Evolutionary conservation across 306 rosid genomes (phyloP).

Genomic region (Castanea crenata): DNA sequence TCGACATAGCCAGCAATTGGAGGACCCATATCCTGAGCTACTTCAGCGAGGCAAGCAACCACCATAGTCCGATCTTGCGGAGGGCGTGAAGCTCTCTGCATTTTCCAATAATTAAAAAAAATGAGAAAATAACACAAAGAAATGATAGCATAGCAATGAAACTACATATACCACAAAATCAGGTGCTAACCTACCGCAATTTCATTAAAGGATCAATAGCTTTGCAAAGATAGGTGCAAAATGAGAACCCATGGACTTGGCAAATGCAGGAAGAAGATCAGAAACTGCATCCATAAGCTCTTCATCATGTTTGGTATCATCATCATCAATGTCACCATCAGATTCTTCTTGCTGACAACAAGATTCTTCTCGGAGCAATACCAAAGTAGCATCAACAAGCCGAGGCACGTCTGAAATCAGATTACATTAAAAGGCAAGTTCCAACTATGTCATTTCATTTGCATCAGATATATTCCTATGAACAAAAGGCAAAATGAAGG

Average conservation of each 20-base stretch:
- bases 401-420: slow-evolving; percentile 53
- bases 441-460: slow-evolving; percentile 19
- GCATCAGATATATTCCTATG: slow-evolving; percentile 22
- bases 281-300: slow-evolving; percentile 97
- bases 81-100: slow-evolving; percentile 89
- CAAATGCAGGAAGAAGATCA: slow-evolving; percentile 95
- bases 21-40: slow-evolving; percentile 97
- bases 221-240: slow-evolving; percentile 85
- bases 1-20: slow-evolving; percentile 86
- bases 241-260: slow-evolving; percentile 91
- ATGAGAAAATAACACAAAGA: background rate
- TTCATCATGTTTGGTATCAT: slow-evolving; percentile 77
- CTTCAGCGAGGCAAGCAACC: slow-evolving; percentile 99
- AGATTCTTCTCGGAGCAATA: slow-evolving; percentile 79
- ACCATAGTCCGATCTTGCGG: slow-evolving; percentile 97
- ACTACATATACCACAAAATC: background rate
- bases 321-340: slow-evolving; percentile 84
- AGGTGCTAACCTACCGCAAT: slow-evolving; percentile 61
- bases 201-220: slow-evolving; percentile 86
- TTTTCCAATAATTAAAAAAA: slow-evolving; percentile 27
- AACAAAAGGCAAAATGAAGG: slow-evolving; percentile 10
- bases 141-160: slow-evolving; percentile 7
- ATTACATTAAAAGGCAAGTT: background rate
- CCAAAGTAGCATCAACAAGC: slow-evolving; percentile 75
- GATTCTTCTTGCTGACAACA: slow-evolving; percentile 82